Evolutionary conservation across 371 early-diverging fungal genomes (phyloP).

Genomic region (Basidiobolus meristosporus): DNA sequence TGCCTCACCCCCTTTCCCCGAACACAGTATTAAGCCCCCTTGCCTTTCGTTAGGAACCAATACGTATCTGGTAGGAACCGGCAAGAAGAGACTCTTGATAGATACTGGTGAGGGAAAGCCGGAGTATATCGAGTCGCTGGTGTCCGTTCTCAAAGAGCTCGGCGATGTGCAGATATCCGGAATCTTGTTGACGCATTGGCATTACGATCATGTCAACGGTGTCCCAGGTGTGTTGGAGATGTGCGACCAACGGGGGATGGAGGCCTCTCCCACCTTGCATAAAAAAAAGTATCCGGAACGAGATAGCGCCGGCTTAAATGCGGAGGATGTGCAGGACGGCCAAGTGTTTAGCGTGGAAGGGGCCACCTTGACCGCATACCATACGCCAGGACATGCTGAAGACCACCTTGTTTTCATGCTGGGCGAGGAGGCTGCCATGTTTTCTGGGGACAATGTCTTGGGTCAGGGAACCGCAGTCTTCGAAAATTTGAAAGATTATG

Average conservation of each 20-base stretch:
- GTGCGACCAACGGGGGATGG: too few relatives aligned
- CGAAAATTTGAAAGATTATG: constrained; percentile 43
- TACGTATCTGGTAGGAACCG: constrained; percentile 71
- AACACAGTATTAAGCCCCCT: background rate
- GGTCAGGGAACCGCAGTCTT: constrained; percentile 74
- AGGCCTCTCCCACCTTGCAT: constrained; percentile 3
- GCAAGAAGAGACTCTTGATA: constrained; percentile 40
- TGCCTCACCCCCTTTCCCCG: background rate
- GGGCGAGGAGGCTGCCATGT: constrained; percentile 47
- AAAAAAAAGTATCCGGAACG: constrained; percentile 8
- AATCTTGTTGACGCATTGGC: constrained; percentile 73
- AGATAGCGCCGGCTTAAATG: constrained; percentile 3
- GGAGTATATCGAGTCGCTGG: constrained; percentile 32
- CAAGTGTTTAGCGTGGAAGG: constrained; percentile 28
- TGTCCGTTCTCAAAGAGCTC: constrained; percentile 21
- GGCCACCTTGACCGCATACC: constrained; percentile 21
- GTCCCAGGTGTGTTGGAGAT: constrained; percentile 11
- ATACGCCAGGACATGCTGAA: constrained; percentile 68
- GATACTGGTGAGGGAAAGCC: constrained; percentile 69
- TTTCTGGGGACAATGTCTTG: constrained; percentile 68
- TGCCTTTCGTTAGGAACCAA: constrained; percentile 41
- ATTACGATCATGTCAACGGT: constrained; percentile 67
- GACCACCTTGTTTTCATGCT: constrained; percentile 62
- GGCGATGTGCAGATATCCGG: constrained; percentile 26
- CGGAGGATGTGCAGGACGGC: constrained; percentile 11